These are phyloP conservation scores for Microascus cirrosus DNA, from an alignment of 2,329 filamentous ascomycete species.

Conservation along the genomic window DNA sequence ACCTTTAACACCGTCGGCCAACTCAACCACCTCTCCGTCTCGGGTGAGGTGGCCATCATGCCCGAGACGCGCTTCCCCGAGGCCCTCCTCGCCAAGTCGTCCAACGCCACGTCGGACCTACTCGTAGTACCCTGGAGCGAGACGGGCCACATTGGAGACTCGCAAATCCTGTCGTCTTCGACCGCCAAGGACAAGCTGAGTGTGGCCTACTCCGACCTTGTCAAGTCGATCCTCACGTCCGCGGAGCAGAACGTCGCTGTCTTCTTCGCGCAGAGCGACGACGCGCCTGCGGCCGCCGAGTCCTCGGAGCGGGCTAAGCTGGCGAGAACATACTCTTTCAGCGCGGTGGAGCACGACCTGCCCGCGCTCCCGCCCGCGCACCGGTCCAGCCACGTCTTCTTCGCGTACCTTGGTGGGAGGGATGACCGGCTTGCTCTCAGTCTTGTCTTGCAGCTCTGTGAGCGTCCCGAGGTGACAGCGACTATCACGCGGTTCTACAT, in stretches of 20 bases:
- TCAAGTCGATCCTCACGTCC: conserved; percentile 53
- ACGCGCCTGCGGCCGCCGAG: background rate
- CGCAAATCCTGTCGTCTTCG: conserved; percentile 23
- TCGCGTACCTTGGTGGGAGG: conserved; percentile 66
- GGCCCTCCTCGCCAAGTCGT: conserved; percentile 59
- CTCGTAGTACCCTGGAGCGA: conserved; percentile 87
- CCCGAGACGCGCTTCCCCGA: conserved; percentile 71
- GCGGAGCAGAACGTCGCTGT: conserved; percentile 61
- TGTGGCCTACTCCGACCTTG: conserved; percentile 58
- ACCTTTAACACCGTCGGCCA: conserved; percentile 83
- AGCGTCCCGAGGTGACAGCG: conserved; percentile 67
- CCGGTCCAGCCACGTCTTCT: conserved; percentile 71
- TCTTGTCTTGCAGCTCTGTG: conserved; percentile 73
- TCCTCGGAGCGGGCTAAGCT: conserved; percentile 21
- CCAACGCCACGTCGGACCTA: conserved; percentile 59
- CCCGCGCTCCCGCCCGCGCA: conserved; percentile 48
- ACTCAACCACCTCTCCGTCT: conserved; percentile 72
- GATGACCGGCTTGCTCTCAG: conserved; percentile 75
- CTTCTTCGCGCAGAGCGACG: conserved; percentile 56
- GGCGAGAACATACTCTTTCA: conserved; percentile 44
- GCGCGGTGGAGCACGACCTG: conserved; percentile 43
- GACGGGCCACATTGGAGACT: conserved; percentile 63
- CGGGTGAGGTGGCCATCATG: conserved; percentile 69
- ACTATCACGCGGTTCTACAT: conserved; percentile 49
- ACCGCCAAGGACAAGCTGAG: conserved; percentile 24